These are phyloP conservation scores for Calonectria pteridis DNA, from an alignment of 2,329 filamentous ascomycete species.

Conservation along the genomic window DNA sequence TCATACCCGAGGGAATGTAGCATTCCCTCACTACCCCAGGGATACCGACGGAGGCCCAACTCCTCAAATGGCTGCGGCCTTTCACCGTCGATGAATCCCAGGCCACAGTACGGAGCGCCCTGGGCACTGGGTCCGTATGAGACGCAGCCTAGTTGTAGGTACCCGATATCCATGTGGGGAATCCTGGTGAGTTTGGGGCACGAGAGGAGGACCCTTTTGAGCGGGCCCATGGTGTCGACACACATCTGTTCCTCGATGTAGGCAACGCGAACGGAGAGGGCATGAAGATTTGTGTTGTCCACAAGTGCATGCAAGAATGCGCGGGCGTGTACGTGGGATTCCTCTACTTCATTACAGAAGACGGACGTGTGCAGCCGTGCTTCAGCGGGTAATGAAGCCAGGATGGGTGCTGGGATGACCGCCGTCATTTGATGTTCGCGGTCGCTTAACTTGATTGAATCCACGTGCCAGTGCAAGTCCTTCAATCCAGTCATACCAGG, in stretches of 20 bases:
- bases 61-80: conserved; percentile 17
- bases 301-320: conserved; percentile 5
- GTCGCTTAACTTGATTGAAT: neutral
- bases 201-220: conserved; percentile 24
- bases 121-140: neutral
- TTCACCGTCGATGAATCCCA: conserved; percentile 14
- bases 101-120: neutral
- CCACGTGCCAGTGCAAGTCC: conserved; percentile 18
- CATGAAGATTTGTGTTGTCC: conserved; percentile 6
- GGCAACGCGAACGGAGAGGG: conserved; percentile 9
- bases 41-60: conserved; percentile 17
- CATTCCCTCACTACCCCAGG: conserved; percentile 7
- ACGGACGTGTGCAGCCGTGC: conserved; percentile 13
- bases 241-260: conserved; percentile 22
- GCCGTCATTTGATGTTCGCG: neutral
- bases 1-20: conserved; percentile 10
- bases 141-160: neutral
- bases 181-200: conserved; percentile 25
- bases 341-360: neutral
- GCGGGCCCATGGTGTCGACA: conserved; percentile 19
- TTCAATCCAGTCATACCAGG: conserved; percentile 20
- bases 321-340: conserved; percentile 15
- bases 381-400: neutral
- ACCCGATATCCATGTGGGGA: conserved; percentile 15
- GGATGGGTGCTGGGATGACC: conserved; percentile 7